Percentiles rank a stretch among this genome's conserved stretches.
phyloP scores from a whole-genome alignment of 306 rosid species.

The Luffa aegyptiaca region DNA sequence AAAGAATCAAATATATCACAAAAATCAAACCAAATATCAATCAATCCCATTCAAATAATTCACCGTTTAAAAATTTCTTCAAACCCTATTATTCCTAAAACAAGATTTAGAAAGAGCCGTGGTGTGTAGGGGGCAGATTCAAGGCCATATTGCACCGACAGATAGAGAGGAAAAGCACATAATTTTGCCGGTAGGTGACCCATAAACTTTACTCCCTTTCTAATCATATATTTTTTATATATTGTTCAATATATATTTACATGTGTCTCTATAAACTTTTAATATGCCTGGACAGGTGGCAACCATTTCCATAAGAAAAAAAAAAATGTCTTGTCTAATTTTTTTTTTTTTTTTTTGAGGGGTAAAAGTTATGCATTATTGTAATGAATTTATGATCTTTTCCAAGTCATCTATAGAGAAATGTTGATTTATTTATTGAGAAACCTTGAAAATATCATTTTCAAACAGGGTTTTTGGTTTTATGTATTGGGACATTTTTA shows the following conservation, averaged over 20 bases:
- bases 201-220: neutral
- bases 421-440: no score
- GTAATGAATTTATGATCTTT: neutral
- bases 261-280: neutral
- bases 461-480: neutral
- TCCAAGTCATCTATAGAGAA: neutral
- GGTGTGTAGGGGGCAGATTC: neutral
- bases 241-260: no score
- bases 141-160: neutral
- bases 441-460: neutral
- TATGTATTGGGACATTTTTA: neutral
- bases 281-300: neutral
- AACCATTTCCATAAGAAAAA: neutral
- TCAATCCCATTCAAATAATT: neutral
- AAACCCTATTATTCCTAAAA: neutral
- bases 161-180: neutral
- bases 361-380: neutral
- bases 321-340: neutral
- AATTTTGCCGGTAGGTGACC: neutral
- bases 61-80: neutral
- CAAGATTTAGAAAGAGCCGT: neutral
- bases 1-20: neutral
- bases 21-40: neutral
- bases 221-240: neutral
- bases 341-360: neutral